phyloP scores from a whole-genome alignment of 2,329 filamentous ascomycete species.

The Ustulina deusta region DNA sequence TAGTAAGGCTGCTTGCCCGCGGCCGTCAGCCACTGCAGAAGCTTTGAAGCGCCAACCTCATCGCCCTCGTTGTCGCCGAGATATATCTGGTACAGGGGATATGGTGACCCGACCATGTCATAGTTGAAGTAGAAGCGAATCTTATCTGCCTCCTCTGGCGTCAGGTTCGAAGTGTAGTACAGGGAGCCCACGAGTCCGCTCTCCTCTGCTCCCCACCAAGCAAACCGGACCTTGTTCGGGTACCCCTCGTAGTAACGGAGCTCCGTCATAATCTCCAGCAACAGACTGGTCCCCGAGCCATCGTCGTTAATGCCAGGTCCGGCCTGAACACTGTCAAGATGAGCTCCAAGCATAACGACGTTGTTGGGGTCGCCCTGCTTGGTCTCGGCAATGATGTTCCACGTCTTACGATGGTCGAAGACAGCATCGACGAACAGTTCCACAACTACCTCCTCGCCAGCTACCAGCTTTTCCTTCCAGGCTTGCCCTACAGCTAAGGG shows the following conservation, averaged over 20 bases:
- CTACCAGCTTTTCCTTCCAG: constrained; percentile 53
- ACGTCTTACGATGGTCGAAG: constrained; percentile 53
- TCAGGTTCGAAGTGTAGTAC: constrained; percentile 55
- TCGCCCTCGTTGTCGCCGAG: constrained; percentile 53
- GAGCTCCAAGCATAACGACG: constrained; percentile 58
- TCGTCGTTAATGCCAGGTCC: constrained; percentile 59
- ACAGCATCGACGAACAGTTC: constrained; percentile 55
- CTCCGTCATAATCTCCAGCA: constrained; percentile 55
- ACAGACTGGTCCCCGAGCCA: constrained; percentile 54
- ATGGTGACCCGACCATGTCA: constrained; percentile 72
- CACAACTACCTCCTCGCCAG: constrained; percentile 52
- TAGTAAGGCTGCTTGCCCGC: constrained; percentile 52
- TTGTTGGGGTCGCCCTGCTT: constrained; percentile 58
- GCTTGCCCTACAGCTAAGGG: constrained; percentile 52
- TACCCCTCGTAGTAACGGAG: constrained; percentile 53
- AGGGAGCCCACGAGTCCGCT: constrained; percentile 59
- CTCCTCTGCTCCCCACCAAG: constrained; percentile 60
- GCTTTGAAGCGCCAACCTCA: constrained; percentile 51
- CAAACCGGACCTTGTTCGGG: constrained; percentile 59
- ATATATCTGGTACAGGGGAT: constrained; percentile 57
- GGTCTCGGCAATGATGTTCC: constrained; percentile 59
- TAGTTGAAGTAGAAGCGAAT: constrained; percentile 77
- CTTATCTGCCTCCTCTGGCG: constrained; percentile 59
- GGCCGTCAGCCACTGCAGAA: constrained; percentile 54
- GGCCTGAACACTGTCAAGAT: constrained; percentile 56